Conservation (phyloP, 345 rosid species). For the Eucalyptus regnans region DNA sequence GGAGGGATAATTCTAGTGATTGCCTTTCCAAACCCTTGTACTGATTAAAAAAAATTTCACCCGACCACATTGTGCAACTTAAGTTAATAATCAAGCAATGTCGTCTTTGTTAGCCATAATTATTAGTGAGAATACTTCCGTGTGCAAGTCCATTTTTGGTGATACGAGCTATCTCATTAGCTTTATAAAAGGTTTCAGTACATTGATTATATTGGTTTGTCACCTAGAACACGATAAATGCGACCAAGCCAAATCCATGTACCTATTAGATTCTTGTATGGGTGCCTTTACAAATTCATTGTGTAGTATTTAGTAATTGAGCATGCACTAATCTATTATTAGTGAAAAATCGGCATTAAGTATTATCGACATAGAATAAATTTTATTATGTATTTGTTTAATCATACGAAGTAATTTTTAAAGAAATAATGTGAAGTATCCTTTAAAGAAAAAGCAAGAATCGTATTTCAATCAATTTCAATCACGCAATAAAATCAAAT, state of each 20-base stretch:
- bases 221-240: not conserved
- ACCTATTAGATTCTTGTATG: not conserved
- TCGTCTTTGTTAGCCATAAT: fast-evolving
- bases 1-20: not conserved
- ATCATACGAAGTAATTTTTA: fast-evolving
- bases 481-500: not conserved
- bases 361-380: fast-evolving
- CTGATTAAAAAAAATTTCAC: fast-evolving
- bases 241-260: not conserved
- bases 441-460: not conserved
- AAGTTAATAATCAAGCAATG: not conserved
- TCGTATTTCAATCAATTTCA: not conserved
- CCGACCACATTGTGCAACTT: not conserved
- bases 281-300: not conserved
- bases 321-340: not conserved
- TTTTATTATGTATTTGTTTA: not conserved
- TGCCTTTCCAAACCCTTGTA: not conserved
- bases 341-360: fast-evolving
- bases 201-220: not conserved
- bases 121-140: not conserved
- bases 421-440: not conserved
- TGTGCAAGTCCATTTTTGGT: not conserved
- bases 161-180: not conserved
- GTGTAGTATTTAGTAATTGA: not conserved
- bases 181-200: not conserved